Percentiles rank a stretch among this genome's conserved stretches.
These are phyloP conservation scores for Candida tibetensis DNA, from an alignment of 805 yeast species.

Conservation along the genomic window DNA sequence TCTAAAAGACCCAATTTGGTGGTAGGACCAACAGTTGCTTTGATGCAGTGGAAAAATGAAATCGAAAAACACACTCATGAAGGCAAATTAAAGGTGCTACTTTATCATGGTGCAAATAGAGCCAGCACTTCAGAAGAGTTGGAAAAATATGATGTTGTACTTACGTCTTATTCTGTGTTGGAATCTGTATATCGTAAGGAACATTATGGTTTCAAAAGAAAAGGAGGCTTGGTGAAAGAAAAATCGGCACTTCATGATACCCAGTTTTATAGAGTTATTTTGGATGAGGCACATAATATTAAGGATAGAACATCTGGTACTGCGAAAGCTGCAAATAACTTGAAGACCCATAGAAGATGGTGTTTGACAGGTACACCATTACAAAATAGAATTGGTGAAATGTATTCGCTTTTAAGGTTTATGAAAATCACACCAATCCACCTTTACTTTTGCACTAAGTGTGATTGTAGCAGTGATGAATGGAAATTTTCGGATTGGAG, in stretches of 20 bases:
- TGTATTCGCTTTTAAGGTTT: slow-evolving; percentile 88
- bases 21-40: slow-evolving; percentile 97
- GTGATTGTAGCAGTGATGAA: slow-evolving; percentile 76
- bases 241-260: slow-evolving; percentile 70
- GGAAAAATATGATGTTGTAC: slow-evolving; percentile 66
- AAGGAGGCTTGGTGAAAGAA: slow-evolving; percentile 68
- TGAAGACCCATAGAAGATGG: slow-evolving; percentile 75
- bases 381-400: slow-evolving; percentile 94
- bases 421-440: slow-evolving; percentile 83
- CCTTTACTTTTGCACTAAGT: slow-evolving; percentile 87
- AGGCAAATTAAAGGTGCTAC: slow-evolving; percentile 60
- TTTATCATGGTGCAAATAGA: slow-evolving; percentile 86
- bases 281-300: slow-evolving; percentile 97
- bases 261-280: slow-evolving; percentile 76
- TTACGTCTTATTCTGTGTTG: slow-evolving; percentile 90
- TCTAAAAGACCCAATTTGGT: slow-evolving; percentile 76
- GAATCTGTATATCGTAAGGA: slow-evolving; percentile 87
- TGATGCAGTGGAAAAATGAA: slow-evolving; percentile 97
- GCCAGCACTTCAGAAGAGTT: slow-evolving; percentile 57
- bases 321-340: slow-evolving; percentile 81
- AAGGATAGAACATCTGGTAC: slow-evolving; percentile 94
- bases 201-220: slow-evolving; percentile 75
- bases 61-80: slow-evolving; percentile 76
- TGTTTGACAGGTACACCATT: slow-evolving; percentile 95
- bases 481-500: slow-evolving; percentile 86